Evolutionary conservation across 495 filamentous ascomycete genomes (phyloP), one percentile per base, ranked within the genome.

Genomic region (Penicillium fimorum): DNA sequence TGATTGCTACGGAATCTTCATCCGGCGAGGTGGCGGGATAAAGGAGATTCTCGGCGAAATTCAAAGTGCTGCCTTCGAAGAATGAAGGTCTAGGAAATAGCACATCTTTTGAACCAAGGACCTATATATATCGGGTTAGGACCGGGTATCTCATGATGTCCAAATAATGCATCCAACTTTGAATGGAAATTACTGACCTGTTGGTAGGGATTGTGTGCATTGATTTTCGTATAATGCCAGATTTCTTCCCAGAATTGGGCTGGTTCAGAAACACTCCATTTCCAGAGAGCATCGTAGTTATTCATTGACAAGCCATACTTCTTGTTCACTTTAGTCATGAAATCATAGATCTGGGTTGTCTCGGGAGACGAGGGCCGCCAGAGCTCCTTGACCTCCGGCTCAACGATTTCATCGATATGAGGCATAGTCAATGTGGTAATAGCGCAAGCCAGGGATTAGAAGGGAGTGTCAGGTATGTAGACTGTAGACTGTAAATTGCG

Each of bases 31-130:
- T 78, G 13, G 76, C 72, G 5, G 92, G 91, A 66, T 84, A 96
- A 7, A 97, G 81, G 30, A 97, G 79, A 70, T 97, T 97, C 74
- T 96, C 89, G 22, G 92, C 91, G 69, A 96, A 96, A 65, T 97
- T 97, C 53, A 96, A 75, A 45, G 74, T 84, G 18, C 88, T 84
- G 7, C 86, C 88, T 40, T 82, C 69, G 67, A 96, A 98, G 77
- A 96, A 97, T 25, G 79, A 72, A 2, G 94, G 92, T 38, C 89
- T 82, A 12, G 94, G 94, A 64, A 94, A 97, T 73, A 98, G 86
- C 18, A 81, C 70, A 2, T 84, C 76, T 46, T 80, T 66, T 30
- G 81, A 70, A 30, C 86, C 78, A 13, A 97, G 73, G 24, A 91
- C 88, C 90, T 95, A 69, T 30, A 42, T 55, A 46, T 63, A 53